Conservation (phyloP, 2,329 filamentous ascomycete genomes). For the Leptographium wingfieldii region DNA sequence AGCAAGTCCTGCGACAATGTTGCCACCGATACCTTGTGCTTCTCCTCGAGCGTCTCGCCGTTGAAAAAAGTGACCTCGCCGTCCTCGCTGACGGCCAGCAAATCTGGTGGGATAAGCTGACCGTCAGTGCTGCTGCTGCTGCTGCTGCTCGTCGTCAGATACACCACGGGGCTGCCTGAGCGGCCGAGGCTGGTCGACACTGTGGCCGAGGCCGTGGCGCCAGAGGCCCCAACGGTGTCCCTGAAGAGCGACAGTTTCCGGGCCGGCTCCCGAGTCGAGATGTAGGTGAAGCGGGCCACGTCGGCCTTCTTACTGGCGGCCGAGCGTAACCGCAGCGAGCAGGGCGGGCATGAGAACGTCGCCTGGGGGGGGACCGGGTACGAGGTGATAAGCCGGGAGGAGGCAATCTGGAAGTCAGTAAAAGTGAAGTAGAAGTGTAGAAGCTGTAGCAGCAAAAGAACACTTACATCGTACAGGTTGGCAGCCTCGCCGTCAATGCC, state of each 20-base stretch:
- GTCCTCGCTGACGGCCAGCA: conserved; percentile 46
- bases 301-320: conserved; percentile 25
- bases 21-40: conserved; percentile 32
- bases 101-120: conserved; percentile 15
- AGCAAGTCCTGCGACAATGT: conserved; percentile 29
- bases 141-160: conserved; percentile 24
- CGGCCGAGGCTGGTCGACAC: conserved; percentile 25
- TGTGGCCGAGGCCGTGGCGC: conserved; percentile 39
- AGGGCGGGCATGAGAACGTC: conserved; percentile 48
- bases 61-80: conserved; percentile 50
- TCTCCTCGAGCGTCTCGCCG: conserved; percentile 37
- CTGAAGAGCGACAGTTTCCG: conserved; percentile 46
- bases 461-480: conserved; percentile 51
- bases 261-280: conserved; percentile 37
- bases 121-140: neutral
- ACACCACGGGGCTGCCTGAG: conserved; percentile 26
- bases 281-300: conserved; percentile 42
- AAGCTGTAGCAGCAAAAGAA: neutral
- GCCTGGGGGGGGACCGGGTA: conserved; percentile 55
- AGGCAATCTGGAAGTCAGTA: conserved; percentile 35
- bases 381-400: conserved; percentile 49
- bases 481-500: conserved; percentile 52
- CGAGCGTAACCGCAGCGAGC: conserved; percentile 42
- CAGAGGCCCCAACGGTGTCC: conserved; percentile 38
- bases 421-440: neutral